phyloP scores from a whole-genome alignment of 805 yeast species.

The Metschnikowia dekortorum region DNA sequence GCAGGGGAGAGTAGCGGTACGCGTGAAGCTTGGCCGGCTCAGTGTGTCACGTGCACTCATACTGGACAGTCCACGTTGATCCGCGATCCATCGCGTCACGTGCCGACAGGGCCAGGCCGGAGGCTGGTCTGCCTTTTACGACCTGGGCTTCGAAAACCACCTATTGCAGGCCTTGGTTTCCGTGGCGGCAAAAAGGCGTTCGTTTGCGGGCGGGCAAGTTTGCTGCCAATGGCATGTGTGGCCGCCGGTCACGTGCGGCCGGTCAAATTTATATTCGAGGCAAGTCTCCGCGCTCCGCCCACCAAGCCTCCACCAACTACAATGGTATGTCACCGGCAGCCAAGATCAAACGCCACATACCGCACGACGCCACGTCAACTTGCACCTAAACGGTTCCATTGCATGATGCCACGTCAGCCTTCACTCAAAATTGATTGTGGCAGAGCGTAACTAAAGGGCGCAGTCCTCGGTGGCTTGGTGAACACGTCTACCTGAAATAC shows the following conservation, averaged over 20 bases:
- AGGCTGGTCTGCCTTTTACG: no score
- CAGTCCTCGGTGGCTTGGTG: background rate
- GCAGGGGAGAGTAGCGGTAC: background rate
- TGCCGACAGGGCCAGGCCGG: no score
- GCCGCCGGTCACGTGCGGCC: constrained; percentile 7
- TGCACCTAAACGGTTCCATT: background rate
- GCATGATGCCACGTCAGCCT: background rate
- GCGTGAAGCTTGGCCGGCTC: background rate
- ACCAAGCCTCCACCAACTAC: background rate
- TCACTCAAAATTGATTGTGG: no score
- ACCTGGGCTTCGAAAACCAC: background rate
- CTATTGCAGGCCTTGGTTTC: background rate
- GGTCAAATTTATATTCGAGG: background rate
- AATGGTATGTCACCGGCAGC: background rate
- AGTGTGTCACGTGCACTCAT: no score
- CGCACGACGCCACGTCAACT: background rate
- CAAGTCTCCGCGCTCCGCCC: constrained; percentile 1
- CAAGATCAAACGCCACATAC: background rate
- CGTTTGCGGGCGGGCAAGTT: background rate
- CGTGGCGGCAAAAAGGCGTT: no score
- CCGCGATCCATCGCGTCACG: no score
- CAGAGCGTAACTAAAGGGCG: background rate
- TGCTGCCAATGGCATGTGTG: background rate
- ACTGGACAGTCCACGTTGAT: no score
- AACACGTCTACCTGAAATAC: constrained; percentile 3